phyloP scores from a whole-genome alignment of 2,329 filamentous ascomycete genomes.

The Hymenoscyphus albidus region DNA sequence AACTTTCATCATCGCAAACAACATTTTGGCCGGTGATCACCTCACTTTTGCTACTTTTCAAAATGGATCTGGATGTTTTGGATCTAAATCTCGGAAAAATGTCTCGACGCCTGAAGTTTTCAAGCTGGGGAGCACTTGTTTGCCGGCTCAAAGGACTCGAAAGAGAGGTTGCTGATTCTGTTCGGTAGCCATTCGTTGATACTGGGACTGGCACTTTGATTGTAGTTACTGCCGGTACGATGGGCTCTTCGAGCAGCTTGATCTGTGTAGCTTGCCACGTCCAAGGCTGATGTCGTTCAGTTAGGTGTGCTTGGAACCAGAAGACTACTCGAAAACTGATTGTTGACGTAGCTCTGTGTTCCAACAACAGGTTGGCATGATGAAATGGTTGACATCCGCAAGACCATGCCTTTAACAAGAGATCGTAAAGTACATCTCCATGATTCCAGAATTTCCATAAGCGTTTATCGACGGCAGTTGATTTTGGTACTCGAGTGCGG shows the following conservation, averaged over 20 bases:
- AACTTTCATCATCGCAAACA: not conserved
- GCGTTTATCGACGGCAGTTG: slow-evolving; percentile 3
- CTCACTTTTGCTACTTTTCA: not conserved
- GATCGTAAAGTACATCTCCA: slow-evolving; percentile 14
- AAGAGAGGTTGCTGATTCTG: not conserved
- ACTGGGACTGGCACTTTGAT: not conserved
- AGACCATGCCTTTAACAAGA: slow-evolving; percentile 17
- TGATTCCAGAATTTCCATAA: slow-evolving; percentile 20
- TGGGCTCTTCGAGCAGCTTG: slow-evolving; percentile 12
- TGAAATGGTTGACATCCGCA: slow-evolving; percentile 18
- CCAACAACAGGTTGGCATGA: slow-evolving; percentile 18
- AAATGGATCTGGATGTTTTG: not conserved
- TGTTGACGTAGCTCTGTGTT: slow-evolving; percentile 12
- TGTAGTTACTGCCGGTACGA: not conserved
- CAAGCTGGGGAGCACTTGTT: not conserved
- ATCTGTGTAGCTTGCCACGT: slow-evolving; percentile 18
- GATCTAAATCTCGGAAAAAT: not conserved
- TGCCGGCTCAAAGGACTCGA: not conserved
- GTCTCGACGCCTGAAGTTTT: not conserved
- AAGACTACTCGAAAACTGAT: slow-evolving; percentile 17
- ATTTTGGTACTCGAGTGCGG: slow-evolving; percentile 1
- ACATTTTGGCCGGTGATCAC: not conserved
- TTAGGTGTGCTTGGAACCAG: slow-evolving; percentile 14
- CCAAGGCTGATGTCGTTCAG: slow-evolving; percentile 8
- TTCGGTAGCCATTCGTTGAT: not conserved